Conservation (phyloP, 2,329 filamentous ascomycete species). For the Hypoxylon sp. region DNA sequence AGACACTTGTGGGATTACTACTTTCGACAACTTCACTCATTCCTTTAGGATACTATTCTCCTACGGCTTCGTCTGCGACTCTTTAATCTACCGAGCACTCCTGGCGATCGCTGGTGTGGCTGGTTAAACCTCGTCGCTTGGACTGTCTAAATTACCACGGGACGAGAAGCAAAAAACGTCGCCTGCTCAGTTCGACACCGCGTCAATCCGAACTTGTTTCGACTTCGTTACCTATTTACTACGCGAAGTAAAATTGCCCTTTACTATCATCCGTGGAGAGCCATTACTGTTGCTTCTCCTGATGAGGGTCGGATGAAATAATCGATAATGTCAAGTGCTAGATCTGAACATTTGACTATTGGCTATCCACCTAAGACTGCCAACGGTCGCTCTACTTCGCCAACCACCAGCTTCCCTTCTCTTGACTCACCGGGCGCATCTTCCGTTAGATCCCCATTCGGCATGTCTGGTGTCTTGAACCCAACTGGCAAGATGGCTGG, state of each 20-base stretch:
- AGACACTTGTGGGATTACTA: constrained; percentile 50
- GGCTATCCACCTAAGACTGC: constrained; percentile 81
- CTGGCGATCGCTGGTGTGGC: constrained; percentile 37
- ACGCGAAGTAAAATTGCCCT: constrained; percentile 46
- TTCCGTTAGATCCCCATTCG: constrained; percentile 79
- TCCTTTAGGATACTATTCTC: constrained; percentile 45
- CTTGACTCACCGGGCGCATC: constrained; percentile 78
- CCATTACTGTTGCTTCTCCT: constrained; percentile 51
- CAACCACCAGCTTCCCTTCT: constrained; percentile 78
- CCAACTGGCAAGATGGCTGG: constrained; percentile 71
- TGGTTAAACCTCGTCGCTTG: constrained; percentile 40
- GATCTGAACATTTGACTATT: constrained; percentile 88
- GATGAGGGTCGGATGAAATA: constrained; percentile 72
- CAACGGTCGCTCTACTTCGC: constrained; percentile 80
- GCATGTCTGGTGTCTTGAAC: constrained; percentile 74
- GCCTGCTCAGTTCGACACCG: constrained; percentile 46
- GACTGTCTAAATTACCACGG: constrained; percentile 43
- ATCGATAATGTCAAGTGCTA: constrained; percentile 94
- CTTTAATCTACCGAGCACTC: constrained; percentile 46
- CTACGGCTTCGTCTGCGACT: constrained; percentile 48
- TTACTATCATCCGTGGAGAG: constrained; percentile 51
- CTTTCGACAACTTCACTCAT: constrained; percentile 46
- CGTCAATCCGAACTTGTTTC: constrained; percentile 46
- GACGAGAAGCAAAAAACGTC: constrained; percentile 39
- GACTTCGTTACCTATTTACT: constrained; percentile 45